phyloP scores from a whole-genome alignment of 2,329 filamentous ascomycete species.

The Phaeophleospora eucalypticola region DNA sequence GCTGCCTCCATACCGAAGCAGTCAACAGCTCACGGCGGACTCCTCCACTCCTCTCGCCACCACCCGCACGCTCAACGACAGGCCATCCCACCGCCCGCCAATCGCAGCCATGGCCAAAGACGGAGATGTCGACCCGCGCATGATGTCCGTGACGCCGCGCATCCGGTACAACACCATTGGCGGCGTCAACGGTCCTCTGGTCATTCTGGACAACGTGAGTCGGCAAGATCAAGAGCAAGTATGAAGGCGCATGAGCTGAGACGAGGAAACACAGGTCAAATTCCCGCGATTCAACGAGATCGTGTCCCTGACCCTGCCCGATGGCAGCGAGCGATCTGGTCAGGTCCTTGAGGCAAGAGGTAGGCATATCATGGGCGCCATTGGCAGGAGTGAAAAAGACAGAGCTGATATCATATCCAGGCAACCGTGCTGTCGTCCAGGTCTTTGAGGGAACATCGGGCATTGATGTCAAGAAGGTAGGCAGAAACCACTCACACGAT shows the following conservation, averaged over 20 bases:
- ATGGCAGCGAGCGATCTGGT: conserved; percentile 88
- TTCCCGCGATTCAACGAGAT: conserved; percentile 97
- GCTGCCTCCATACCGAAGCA: too few relatives aligned
- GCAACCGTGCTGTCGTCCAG: conserved; percentile 91
- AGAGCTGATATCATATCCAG: conserved; percentile 44
- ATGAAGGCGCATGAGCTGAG: conserved; percentile 9
- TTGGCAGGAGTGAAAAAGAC: neutral
- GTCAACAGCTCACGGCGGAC: neutral
- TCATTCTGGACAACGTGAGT: conserved; percentile 92
- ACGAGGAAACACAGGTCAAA: conserved; percentile 67
- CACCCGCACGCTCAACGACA: neutral
- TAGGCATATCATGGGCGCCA: conserved; percentile 39
- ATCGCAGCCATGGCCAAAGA: conserved; percentile 31
- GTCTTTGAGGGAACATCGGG: conserved; percentile 96
- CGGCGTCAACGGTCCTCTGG: conserved; percentile 94
- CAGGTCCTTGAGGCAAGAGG: conserved; percentile 97
- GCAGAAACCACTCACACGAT: conserved; percentile 9
- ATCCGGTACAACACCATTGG: conserved; percentile 98
- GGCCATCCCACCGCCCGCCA: neutral
- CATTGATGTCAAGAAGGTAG: conserved; percentile 94
- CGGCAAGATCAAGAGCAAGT: neutral
- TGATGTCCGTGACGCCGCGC: conserved; percentile 60
- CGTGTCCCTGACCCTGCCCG: conserved; percentile 88
- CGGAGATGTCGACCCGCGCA: conserved; percentile 42
- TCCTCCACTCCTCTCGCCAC: neutral